These are phyloP conservation scores for Picea abies DNA, from an alignment of 83 land plant genomes.

Conservation along the genomic window DNA sequence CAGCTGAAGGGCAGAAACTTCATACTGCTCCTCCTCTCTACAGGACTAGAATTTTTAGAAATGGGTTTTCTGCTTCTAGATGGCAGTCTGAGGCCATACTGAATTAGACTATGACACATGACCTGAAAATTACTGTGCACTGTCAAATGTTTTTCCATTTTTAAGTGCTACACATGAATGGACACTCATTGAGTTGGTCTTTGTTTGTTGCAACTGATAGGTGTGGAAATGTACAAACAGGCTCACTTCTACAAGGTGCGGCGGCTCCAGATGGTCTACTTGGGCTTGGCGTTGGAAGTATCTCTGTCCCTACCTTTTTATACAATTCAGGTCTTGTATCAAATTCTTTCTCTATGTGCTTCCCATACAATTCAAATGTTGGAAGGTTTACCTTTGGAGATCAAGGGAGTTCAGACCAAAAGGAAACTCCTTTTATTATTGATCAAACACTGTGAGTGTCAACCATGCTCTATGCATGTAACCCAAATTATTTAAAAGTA, in stretches of 20 bases:
- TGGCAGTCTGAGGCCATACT: too few species aligned
- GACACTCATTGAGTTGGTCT: constrained; percentile 7
- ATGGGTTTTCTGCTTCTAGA: neutral
- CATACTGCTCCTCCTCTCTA: too few species aligned
- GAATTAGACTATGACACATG: neutral
- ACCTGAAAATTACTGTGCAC: neutral
- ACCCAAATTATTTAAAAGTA: neutral
- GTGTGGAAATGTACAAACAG: constrained; percentile 89
- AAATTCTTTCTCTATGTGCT: constrained; percentile 95
- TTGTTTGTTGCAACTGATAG: neutral
- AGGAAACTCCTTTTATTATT: constrained; percentile 56
- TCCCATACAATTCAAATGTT: constrained; percentile 47
- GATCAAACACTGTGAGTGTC: constrained; percentile 49
- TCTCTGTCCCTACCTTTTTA: constrained; percentile 78
- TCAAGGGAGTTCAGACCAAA: constrained; percentile 60
- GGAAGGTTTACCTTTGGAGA: constrained; percentile 89
- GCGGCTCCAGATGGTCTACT: constrained; percentile 95
- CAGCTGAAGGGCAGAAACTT: too few species aligned
- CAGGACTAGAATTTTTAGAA: neutral
- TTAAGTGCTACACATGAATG: neutral
- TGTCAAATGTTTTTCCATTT: neutral
- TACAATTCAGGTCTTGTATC: constrained; percentile 57
- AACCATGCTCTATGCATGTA: constrained; percentile 7
- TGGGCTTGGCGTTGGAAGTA: constrained; percentile 77
- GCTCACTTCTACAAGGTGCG: constrained; percentile 63